Evolutionary conservation across 1,284 basidiomycete genomes (phyloP), one percentile per base, ranked within the genome.

Genomic region (Irpex sp.): DNA sequence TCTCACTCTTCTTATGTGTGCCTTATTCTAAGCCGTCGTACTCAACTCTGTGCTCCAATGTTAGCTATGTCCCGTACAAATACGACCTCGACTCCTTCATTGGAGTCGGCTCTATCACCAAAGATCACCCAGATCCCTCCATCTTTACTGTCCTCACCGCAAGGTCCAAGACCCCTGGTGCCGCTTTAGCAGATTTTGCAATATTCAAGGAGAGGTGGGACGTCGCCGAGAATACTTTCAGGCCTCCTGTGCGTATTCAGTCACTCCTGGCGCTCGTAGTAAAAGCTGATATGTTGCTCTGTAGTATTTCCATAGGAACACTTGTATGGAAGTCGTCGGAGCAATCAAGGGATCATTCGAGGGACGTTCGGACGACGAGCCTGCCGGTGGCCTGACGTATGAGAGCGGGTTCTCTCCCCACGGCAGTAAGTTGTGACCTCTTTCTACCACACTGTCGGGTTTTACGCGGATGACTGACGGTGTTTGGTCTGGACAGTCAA

Each of bases 41-140:
- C 39, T n/a, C 39, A 11, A 46, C 39, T 46, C 4, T 13, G n/a
- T 33, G 31, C 31, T 33, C 31, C 31, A 6, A 33, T 33, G 5
- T 33, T 61, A 89, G 87, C 74, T 90, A 90, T 68, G 80, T 88
- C 2, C 88, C 88, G 1, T 90, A 87, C 77, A 89, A 89, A 72
- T 90, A 90, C 70, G 84, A 83, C 39, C 72, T 89, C 70, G 80
- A 81, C 69, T 87, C 87, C 70, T 90, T 90, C 75, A 78, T 84
- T 69, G 81, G 82, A 65, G 83, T 89, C 61, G 88, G 88, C 36
- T 84, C 82, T 61, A 85, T 90, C 68, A 83, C 83, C 39, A 86
- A 82, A 71, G 87, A 86, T 72, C 86, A 84, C 72, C 81, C 83
- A 69, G 87, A 85, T 71, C 87, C 83, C 9, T 87, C 85, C 9